Evolutionary conservation across 768 basidiomycete genomes (phyloP), one percentile per base, ranked within the genome.

Genomic region (Boletus huronensis): DNA sequence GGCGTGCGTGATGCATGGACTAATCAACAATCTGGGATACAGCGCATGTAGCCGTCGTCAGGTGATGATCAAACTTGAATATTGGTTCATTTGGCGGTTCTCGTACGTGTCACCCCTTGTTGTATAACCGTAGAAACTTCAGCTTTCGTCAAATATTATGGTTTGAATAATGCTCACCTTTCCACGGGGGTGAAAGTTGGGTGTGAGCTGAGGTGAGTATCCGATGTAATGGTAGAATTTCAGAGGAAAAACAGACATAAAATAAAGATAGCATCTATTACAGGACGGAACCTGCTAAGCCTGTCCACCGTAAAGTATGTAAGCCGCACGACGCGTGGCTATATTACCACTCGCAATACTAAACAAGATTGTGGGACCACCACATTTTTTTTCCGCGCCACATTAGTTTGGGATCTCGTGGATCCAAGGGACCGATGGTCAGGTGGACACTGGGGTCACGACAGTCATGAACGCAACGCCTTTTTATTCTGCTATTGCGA

Each of bases 401-500:
- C 13, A 23, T 43, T 23, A 5, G 16, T 36, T 25, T 25, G 16
- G 28, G 17, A 38, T 25, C 13, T 44, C 6, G 8, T 11, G 7
- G 13, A 26, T 25, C 21, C 28, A 34, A 23, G 21, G 52, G 9
- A n/a, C 13, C n/a, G 23, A 19, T 4, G 5, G 17, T 39, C 11
- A 25, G 48, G 23, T 11, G 21, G n/a, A 21, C 32, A 13, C 10
- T 21, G 5, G 11, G 10, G 6, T 34, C 21, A 45, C 26, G 25
- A 26, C 6, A 19, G 19, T 48, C 35, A 44, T 21, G 53, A 47
- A 16, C 52, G 52, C 16, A 29, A 11, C 3, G 41, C 21, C 16
- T 50, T 69, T 40, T 62, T 64, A 19, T 61, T 57, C n/a, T 65
- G 67, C 67, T 69, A 32, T 50, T 34, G 35, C 9, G 1, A 48